These are phyloP conservation scores for Dictyostelium brefeldianum DNA, from an alignment of 78 protist genomes.

Conservation along the genomic window DNA sequence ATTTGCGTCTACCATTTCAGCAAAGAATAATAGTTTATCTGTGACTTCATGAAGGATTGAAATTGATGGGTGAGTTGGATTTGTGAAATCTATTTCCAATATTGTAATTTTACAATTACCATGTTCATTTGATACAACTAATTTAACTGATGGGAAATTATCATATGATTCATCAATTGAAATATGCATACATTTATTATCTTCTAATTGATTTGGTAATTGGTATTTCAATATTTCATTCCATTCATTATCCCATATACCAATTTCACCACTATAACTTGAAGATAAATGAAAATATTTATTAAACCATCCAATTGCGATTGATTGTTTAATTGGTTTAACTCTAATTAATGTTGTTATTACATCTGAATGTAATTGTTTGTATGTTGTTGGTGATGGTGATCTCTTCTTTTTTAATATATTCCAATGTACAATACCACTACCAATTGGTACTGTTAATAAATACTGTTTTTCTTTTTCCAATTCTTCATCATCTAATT, in stretches of 20 bases:
- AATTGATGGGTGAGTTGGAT: neutral
- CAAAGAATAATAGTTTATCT: conserved; percentile 35
- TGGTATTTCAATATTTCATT: neutral
- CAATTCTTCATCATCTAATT: neutral
- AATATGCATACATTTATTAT: conserved; percentile 60
- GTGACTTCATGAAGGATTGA: neutral
- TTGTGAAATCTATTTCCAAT: neutral
- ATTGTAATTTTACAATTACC: conserved; percentile 49
- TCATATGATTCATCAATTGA: conserved; percentile 26
- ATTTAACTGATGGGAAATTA: neutral
- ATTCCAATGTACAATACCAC: conserved; percentile 51
- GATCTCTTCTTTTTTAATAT: neutral
- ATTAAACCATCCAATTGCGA: neutral
- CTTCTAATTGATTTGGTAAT: neutral
- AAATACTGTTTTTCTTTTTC: neutral
- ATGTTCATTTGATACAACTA: conserved; percentile 56
- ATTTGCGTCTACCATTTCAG: conserved; percentile 16
- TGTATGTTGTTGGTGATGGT: conserved; percentile 6
- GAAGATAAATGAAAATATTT: conserved; percentile 24
- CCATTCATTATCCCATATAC: conserved; percentile 32
- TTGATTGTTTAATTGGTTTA: neutral
- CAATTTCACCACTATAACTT: conserved; percentile 55
- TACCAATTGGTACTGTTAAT: conserved; percentile 56
- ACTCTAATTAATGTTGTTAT: conserved; percentile 47
- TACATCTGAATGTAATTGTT: conserved; percentile 41